Base-by-base conservation (phyloP, 2,329 filamentous ascomycete genomes). In the Ophiocordyceps polyrhachis-furcata region DNA sequence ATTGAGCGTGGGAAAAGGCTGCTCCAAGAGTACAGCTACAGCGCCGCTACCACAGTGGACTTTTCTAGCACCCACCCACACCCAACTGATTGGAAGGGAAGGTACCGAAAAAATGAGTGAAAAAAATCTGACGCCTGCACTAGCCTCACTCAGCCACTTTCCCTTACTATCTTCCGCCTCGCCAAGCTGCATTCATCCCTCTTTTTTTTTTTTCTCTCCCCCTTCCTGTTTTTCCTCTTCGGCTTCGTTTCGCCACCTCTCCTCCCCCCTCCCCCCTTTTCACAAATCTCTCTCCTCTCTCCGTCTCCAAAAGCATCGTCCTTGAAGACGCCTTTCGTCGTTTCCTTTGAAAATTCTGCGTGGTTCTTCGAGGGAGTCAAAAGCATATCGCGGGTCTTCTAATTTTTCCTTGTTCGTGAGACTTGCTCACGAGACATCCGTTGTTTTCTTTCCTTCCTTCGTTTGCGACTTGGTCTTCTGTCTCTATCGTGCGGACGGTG, bases 291-390 rank as follows among this genome's bases (percentile, higher is more conserved):
- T 49, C 52, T 21, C 48, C 52, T n/a, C 52, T 52, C 52, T 52
- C 52, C 51, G 50, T 56, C 52, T 45, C 52, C 50, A 48, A 49
- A 55, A 54, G 53, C 52, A 45, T 49, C 42, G 54, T 51, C 51
- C 52, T 53, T 53, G 49, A 49, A 52, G 54, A 56, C 57, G 56
- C 13, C 53, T 50, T 55, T 51, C 51, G 54, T 60, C 56, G 60
- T 61, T 62, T 59, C 61, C 63, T 66, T 66, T 65, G 62, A 66
- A 65, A 61, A 62, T 62, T 62, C 57, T 60, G 61, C 55, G 55
- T 58, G 57, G 25, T 62, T 64, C 61, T 64, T 63, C 57, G 57
- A 62, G 58, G 62, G 58, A 60, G 51, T 53, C 55, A 53, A 52
- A 15, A 55, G 56, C 50, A 59, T 54, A 41, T 55, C 48, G 53